phyloP scores from a whole-genome alignment of 257 asterid species.

The Oldenlandia corymbosa region DNA sequence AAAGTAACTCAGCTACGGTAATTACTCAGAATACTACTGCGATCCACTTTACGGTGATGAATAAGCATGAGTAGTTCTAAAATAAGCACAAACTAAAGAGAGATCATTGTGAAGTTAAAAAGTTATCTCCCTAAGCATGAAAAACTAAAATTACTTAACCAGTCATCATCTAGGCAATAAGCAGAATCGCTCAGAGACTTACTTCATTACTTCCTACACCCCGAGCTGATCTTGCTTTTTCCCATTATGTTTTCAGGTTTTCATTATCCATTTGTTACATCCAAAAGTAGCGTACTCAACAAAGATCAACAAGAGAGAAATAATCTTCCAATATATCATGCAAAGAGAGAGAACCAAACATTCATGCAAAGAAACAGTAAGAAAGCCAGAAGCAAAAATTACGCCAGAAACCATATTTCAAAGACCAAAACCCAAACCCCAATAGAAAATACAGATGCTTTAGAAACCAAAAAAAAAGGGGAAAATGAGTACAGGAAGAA shows the following conservation, averaged over 20 bases:
- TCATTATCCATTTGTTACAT: neutral
- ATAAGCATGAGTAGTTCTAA: neutral
- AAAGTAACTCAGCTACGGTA: too few relatives aligned
- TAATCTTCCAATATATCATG: neutral
- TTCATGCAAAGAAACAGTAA: neutral
- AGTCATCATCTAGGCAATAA: neutral
- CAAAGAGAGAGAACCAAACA: neutral
- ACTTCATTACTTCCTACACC: too few relatives aligned
- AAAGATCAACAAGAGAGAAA: neutral
- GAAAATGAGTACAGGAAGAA: neutral
- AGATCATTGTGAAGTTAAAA: neutral
- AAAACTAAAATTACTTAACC: neutral
- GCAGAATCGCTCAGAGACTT: too few relatives aligned
- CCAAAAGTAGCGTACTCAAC: neutral
- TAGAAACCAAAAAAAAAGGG: too few relatives aligned
- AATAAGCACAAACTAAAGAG: neutral
- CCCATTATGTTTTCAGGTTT: too few relatives aligned
- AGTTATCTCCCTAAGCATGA: neutral
- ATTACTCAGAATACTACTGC: too few relatives aligned
- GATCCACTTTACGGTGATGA: neutral
- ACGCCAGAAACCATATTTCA: neutral
- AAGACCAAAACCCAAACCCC: neutral
- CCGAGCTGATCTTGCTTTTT: too few relatives aligned
- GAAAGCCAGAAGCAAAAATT: neutral
- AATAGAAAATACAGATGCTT: neutral